Conservation (phyloP, 257 asterid species). For the Primulina eburnea region DNA sequence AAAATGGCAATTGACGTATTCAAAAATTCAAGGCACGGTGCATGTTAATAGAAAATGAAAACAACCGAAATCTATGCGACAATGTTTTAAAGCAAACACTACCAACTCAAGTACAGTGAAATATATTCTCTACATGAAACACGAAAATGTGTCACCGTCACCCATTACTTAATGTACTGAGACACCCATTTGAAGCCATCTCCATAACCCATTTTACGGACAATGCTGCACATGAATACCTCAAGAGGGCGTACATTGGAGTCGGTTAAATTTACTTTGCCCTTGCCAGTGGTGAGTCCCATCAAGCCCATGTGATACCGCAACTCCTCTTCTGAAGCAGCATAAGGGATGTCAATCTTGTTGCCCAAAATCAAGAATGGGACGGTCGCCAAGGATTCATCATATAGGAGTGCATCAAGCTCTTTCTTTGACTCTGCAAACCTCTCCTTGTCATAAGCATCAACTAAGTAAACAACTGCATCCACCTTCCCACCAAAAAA, state of each 20-base stretch:
- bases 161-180: constrained; percentile 45
- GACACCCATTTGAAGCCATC: constrained; percentile 66
- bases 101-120: constrained; percentile 14
- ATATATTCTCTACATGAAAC: constrained; percentile 5
- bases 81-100: constrained; percentile 22
- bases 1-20: neutral
- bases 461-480: constrained; percentile 55
- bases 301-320: constrained; percentile 45
- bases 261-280: constrained; percentile 42
- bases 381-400: constrained; percentile 48
- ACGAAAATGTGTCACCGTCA: neutral
- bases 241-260: constrained; percentile 51
- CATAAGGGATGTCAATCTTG: constrained; percentile 54
- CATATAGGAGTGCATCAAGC: constrained; percentile 56
- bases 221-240: constrained; percentile 68
- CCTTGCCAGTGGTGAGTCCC: constrained; percentile 57
- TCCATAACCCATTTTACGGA: constrained; percentile 62
- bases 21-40: constrained; percentile 4
- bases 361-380: constrained; percentile 57
- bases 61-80: constrained; percentile 21
- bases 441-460: constrained; percentile 56
- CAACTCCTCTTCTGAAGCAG: constrained; percentile 55
- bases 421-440: constrained; percentile 57
- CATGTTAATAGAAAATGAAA: constrained; percentile 13
- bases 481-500: constrained; percentile 38